A percentile compares a stretch with the other conserved stretches of the same genome.
phyloP scores from a whole-genome alignment of 495 filamentous ascomycete genomes.

The Xylaria longipes region DNA sequence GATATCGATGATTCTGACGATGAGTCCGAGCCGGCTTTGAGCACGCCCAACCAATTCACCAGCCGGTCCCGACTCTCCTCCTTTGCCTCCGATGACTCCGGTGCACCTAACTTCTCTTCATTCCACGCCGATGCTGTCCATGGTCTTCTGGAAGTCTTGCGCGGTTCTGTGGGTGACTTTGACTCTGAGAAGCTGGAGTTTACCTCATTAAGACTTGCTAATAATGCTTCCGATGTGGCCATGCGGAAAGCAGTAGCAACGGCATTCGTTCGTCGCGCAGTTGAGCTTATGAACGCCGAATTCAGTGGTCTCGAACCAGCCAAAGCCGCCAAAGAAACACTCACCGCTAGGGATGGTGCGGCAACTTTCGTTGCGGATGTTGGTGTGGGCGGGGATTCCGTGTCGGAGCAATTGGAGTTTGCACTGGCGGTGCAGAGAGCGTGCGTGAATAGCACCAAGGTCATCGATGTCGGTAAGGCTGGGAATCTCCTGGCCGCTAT shows the following conservation, averaged over 20 bases:
- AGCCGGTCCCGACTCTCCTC: slow-evolving; percentile 56
- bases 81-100: slow-evolving; percentile 59
- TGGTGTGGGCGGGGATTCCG: slow-evolving; percentile 53
- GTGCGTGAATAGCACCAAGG: slow-evolving; percentile 62
- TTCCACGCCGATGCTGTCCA: slow-evolving; percentile 89
- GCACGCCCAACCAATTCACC: slow-evolving; percentile 29
- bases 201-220: slow-evolving; percentile 83
- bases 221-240: slow-evolving; percentile 85
- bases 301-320: slow-evolving; percentile 57
- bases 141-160: slow-evolving; percentile 82
- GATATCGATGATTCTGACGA: slow-evolving; percentile 52
- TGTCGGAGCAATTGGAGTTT: slow-evolving; percentile 78
- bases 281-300: slow-evolving; percentile 70
- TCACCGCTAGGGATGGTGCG: slow-evolving; percentile 53
- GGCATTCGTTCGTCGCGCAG: slow-evolving; percentile 82
- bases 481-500: slow-evolving; percentile 75
- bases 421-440: slow-evolving; percentile 82
- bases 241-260: slow-evolving; percentile 85
- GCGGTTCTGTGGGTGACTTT: slow-evolving; percentile 67
- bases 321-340: slow-evolving; percentile 69
- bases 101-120: slow-evolving; percentile 55
- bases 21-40: slow-evolving; percentile 38
- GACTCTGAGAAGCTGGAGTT: slow-evolving; percentile 90
- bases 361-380: slow-evolving; percentile 59
- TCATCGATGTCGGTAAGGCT: slow-evolving; percentile 51